Base-by-base conservation (phyloP, 2,329 filamentous ascomycete species). In the Metarhizium guizhouense region DNA sequence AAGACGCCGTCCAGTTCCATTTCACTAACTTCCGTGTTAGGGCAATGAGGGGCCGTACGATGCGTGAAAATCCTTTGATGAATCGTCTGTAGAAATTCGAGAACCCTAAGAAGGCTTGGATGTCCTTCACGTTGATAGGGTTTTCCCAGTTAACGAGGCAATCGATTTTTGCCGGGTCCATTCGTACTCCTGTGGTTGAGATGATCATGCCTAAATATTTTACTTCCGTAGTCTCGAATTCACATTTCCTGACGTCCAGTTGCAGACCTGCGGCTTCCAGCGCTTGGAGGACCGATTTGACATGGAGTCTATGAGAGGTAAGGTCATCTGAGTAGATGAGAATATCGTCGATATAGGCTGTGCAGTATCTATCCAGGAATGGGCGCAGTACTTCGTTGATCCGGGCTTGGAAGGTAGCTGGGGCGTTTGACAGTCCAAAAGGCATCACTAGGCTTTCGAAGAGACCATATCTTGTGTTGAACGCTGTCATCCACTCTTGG, bases 341-440 rank as follows among this genome's bases (percentile, higher is more conserved):
- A 16, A 57, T 53, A 32, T 53, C 56, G 47, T 57, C 53, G 20
- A 57, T 47, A 38, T 57, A 57, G 16, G 49, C 53, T 1, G 53
- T 48, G 34, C 30, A 57, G 36, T 49, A 54, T 29, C 36, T 48
- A 29, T 57, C 56, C 14, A 57, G 30, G 34, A 42, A 54, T 25
- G 32, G 47, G 1, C 47, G 29, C n/a, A 54, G 30, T 13, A 43
- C 38, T 14, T 54, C 29, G 36, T 54, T 53, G 36, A 54, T 57
- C 13, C 38, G 38, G 3, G 38, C 40, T 43, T 43, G 40, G 40
- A 43, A 43, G 40, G 40, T 43, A n/a, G 40, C 40, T n/a, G 40
- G 40, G 40, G 40, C 40, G 40, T 43, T 43, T 43, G 40, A 43
- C 8, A 43, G 16, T 43, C 40, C 40, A 14, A 53, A 53, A 5